These are phyloP conservation scores for Plasmodium relictum DNA, from an alignment of 169 alveolate genomes.

Conservation along the genomic window DNA sequence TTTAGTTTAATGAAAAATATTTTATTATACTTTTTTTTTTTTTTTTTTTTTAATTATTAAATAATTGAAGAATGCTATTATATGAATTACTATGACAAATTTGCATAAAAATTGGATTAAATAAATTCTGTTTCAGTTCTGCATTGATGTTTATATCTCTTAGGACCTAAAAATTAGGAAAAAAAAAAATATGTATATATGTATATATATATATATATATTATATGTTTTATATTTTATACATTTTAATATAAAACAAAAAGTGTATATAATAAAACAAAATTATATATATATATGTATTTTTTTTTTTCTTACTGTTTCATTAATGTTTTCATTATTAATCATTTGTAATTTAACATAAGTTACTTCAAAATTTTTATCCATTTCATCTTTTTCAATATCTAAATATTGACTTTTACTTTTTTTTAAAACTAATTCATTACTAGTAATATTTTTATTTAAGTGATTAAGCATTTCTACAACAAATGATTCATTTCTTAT, in stretches of 20 bases:
- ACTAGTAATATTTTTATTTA: constrained; percentile 36
- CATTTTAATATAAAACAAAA: not conserved
- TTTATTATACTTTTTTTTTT: too few relatives aligned
- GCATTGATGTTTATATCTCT: constrained; percentile 38
- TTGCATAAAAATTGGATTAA: constrained; percentile 41
- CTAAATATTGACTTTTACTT: constrained; percentile 18
- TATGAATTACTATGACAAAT: constrained; percentile 32
- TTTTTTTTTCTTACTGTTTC: constrained; percentile 30
- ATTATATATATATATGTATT: not conserved
- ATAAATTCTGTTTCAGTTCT: constrained; percentile 52
- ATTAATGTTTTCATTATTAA: constrained; percentile 53
- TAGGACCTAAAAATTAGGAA: constrained; percentile 20
- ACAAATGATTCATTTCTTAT: constrained; percentile 35
- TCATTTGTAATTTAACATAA: constrained; percentile 67
- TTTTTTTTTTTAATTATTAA: constrained; percentile 4
- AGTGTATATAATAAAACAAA: not conserved
- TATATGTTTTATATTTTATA: not conserved
- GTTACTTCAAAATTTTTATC: constrained; percentile 67
- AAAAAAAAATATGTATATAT: not conserved
- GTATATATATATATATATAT: not conserved
- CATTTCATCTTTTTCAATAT: constrained; percentile 51
- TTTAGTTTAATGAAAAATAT: too few relatives aligned
- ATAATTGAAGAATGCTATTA: constrained; percentile 35
- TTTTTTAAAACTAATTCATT: constrained; percentile 64
- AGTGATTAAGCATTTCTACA: constrained; percentile 21